Evolutionary conservation across 495 filamentous ascomycete species (phyloP), one percentile per base, ranked within the genome.

Genomic region (Halenospora varia): DNA sequence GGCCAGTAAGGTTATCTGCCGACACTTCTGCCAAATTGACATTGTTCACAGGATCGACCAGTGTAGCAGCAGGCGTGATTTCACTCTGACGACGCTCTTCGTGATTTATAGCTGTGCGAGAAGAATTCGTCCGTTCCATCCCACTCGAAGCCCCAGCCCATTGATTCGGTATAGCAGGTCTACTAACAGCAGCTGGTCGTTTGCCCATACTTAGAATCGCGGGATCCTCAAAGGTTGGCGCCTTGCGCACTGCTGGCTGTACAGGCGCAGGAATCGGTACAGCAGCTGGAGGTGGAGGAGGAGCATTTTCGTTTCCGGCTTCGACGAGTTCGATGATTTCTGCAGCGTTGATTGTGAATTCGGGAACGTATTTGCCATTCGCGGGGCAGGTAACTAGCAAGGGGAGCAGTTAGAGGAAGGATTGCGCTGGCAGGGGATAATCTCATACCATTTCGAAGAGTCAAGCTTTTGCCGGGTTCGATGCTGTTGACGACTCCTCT

Each of bases 401-500:
- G 25, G 29, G 19, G 23, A 13, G 10, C 18, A 55, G 8, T 65
- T 23, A 63, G 50, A 41, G 46, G 23, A 1, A 13, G 17, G 19
- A 13, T 19, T 22, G 54, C 13, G 26, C 26, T 18, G 52, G 45
- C 25, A 46, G 24, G 25, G 22, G 13, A 52, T 17, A 23, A n/a
- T 26, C 10, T 51, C 79, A 58, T 75, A 94, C 93, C 93, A 78
- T 96, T 81, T 49, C 78, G 79, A 20, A 98, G 78, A 20, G 85
- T 84, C 61, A 98, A 76, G 42, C 84, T 82, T 57, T 86, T 80
- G 4, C 88, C 88, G 48, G 86, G 80, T 22, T 77, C 73, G 26
- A 97, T 84, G 61, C 83, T 76, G 47, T 80, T 82, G 35, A 98
- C 85, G 20, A 84, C 80, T 42, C 93, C 93, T 59, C 82, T 81